Evolutionary conservation across 2,329 filamentous ascomycete species (phyloP), one percentile per base, ranked within the genome.

Genomic region (Helotiales sp.): DNA sequence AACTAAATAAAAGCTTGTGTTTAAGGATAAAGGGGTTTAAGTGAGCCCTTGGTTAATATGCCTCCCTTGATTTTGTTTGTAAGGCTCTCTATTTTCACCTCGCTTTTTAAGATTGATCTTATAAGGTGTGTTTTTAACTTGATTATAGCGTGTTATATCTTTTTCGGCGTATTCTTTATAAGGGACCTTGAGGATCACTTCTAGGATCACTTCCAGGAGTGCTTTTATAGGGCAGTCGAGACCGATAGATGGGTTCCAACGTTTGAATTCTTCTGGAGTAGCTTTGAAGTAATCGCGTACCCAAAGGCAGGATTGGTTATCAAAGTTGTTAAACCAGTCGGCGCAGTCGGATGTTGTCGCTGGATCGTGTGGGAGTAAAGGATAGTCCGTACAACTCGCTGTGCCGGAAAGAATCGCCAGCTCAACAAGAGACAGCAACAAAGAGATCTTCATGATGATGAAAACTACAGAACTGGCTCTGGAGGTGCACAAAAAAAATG

Each of bases 381-480:
- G 45, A 49, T 49, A 49, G 45, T 49, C 20, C 6, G 45, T 49
- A 11, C 45, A 49, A 26, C 45, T 49, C 45, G 45, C 45, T 26
- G 20, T 49, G 45, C 45, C 20, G 20, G 45, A 24, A 49, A 49
- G 45, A 49, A 49, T 24, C 45, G 45, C 45, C 20, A 49, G 45
- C 45, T 49, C 45, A 49, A 49, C 45, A 49, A 49, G 45, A 49
- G 45, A 49, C 45, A 49, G 45, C 20, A 49, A 11, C n/a, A 24
- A 49, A 49, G 45, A 49, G 45, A 26, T 49, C 45, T 49, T 49
- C 45, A 49, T 49, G 45, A 49, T 49, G 45, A 49, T 26, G 20
- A 43, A 43, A 15, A 43, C 45, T 24, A 49, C 45, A 49, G 45
- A 26, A 49, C 45, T 49, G 20, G 20, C 45, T 20, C 45, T 49